Conservation (phyloP, 805 yeast species). For the Sugiyamaella mastotermitis region DNA sequence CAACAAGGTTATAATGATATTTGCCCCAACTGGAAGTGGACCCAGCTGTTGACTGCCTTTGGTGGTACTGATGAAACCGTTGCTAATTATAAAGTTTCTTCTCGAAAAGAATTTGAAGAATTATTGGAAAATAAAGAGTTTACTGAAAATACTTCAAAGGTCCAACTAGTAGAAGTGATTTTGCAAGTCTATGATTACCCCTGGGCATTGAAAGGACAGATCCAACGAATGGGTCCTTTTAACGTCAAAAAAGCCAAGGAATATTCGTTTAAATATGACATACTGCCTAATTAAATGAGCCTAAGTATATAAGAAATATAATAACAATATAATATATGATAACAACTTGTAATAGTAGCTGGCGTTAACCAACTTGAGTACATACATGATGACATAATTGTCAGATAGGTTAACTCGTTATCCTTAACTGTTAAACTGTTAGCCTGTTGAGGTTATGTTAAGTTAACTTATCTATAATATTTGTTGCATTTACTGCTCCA, state of each 20-base stretch:
- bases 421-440: too few relatives aligned
- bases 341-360: too few relatives aligned
- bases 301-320: too few relatives aligned
- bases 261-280: too few relatives aligned
- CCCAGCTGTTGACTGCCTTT: slow-evolving; percentile 56
- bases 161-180: slow-evolving; percentile 54
- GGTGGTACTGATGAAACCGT: slow-evolving; percentile 24
- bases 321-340: too few relatives aligned
- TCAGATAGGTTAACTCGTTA: too few relatives aligned
- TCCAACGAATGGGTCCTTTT: slow-evolving; percentile 22
- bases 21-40: slow-evolving; percentile 78
- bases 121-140: slow-evolving; percentile 35
- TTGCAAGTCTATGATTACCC: slow-evolving; percentile 61
- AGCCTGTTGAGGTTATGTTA: too few relatives aligned
- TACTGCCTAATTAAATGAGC: too few relatives aligned
- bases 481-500: too few relatives aligned
- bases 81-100: slow-evolving; percentile 32
- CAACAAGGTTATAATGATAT: slow-evolving; percentile 75
- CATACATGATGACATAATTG: too few relatives aligned
- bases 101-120: slow-evolving; percentile 34
- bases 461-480: too few relatives aligned
- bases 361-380: too few relatives aligned
- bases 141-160: slow-evolving; percentile 27
- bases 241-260: slow-evolving; percentile 21
- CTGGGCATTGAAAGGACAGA: slow-evolving; percentile 41